Evolutionary conservation across 495 filamentous ascomycete genomes (phyloP), one percentile per base, ranked within the genome.

Genomic region (Hypoxylon perforatum): DNA sequence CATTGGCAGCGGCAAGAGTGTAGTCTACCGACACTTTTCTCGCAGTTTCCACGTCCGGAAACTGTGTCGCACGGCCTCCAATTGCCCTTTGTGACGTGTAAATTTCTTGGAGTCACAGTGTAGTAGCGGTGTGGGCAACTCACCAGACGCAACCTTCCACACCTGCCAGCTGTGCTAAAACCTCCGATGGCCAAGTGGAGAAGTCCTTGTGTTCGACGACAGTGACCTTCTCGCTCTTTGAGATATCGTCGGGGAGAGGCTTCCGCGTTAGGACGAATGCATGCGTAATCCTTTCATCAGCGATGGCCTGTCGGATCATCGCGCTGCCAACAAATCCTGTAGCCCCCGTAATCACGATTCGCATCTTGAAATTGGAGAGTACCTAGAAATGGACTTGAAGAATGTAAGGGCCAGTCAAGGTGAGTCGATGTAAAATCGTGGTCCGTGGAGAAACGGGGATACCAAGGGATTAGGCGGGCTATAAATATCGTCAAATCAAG

Each of bases 111-210:
- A 33, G 6, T 5, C 11, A 15, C 9, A 19, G 9, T 19, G 49
- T 23, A 36, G 21, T 17, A 14, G 25, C 30, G 7, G 41, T 2
- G n/a, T 15, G 30, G 23, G 14, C 33, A 47, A 67, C 64, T 61
- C 58, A 82, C 84, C 84, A 87, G 22, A 87, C 76, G 66, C 84
- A 87, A 14, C 77, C 82, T 33, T 83, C 77, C 0, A 81, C 84
- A 35, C 80, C 83, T n/a, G 67, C 53, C 2, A 87, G 65, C n/a
- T 78, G 69, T 15, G 73, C 47, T 12, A 81, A 45, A 10, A 83
- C 61, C 3, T 73, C 65, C 0, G 72, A 72, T 0, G 82, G 68
- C 54, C 83, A 85, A 1, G 48, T 55, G 0, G 73, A 71, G 57
- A 85, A 87, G 58, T 86, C 81, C 9, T 77, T 60, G 60, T 84